Base-by-base conservation (phyloP, 2,329 filamentous ascomycete species). In the Neonectria coccinea region DNA sequence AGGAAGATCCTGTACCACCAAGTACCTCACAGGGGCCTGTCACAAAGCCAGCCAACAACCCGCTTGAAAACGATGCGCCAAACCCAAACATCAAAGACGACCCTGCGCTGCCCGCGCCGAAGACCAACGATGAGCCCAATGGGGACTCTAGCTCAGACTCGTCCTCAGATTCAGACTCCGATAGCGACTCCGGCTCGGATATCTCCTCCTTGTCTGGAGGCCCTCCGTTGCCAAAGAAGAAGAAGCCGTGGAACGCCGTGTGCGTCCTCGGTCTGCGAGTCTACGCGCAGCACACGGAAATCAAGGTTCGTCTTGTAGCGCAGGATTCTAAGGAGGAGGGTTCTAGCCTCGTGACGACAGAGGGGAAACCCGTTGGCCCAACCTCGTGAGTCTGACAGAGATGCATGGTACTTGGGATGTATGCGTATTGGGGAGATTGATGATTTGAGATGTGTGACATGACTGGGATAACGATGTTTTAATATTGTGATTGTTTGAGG, bases 191-290 rank as follows among this genome's bases (percentile, higher is more conserved):
- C 7, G 65, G 70, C 57, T 67, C 68, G 12, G 71, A 76, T 22
- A 63, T 56, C 39, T 70, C 70, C 27, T 51, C 29, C 12, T 56
- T 62, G 8, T 31, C 58, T 1, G 56, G 47, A 7, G 52, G 51
- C 36, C 36, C 65, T 44, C 22, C 11, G n/a, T 42, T 3, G 14
- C 14, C 36, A 16, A 59, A 45, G 50, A 69, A 75, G 44, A 71
- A 74, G 7, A 64, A 73, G 10, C 77, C 77, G 1, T 82, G 80
- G 80, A 81, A 82, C 44, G 77, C 80, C n/a, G 79, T 81, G 25
- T 80, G 78, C 55, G 79, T 82, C 10, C 68, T 81, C 42, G 79
- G 79, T 9, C 71, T 82, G 12, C 70, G 79, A 8, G 79, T 81
- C 10, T 82, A 81, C 59, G 74, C 80, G 9, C 73, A 73, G 56